phyloP scores from a whole-genome alignment of 805 yeast species.

The Candida easanensis region DNA sequence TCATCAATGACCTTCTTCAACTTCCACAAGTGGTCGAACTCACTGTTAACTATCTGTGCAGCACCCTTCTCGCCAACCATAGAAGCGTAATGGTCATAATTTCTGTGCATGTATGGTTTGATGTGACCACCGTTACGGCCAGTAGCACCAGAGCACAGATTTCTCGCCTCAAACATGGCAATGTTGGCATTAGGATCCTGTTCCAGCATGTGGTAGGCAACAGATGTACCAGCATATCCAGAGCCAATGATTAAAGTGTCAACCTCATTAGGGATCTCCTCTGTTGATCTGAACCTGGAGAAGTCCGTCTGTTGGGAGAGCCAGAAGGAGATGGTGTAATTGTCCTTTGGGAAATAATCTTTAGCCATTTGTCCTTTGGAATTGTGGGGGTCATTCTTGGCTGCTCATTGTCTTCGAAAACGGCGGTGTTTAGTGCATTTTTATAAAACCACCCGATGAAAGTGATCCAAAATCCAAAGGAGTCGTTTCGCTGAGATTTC shows the following conservation, averaged over 20 bases:
- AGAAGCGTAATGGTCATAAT: slow-evolving; percentile 9
- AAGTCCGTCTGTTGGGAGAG: slow-evolving; percentile 17
- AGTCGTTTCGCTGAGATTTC: no score
- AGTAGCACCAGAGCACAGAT: slow-evolving; percentile 41
- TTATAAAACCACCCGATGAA: no score
- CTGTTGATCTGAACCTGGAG: slow-evolving; percentile 16
- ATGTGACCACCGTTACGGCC: slow-evolving; percentile 51
- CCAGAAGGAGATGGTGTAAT: slow-evolving; percentile 22
- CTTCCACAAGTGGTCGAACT: slow-evolving; percentile 33
- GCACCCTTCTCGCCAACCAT: slow-evolving; percentile 25
- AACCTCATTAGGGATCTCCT: slow-evolving; percentile 32
- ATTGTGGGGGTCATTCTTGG: no score
- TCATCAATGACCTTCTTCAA: slow-evolving; percentile 33
- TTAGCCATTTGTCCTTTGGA: neutral
- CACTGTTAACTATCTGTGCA: slow-evolving; percentile 37
- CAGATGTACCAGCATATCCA: slow-evolving; percentile 45
- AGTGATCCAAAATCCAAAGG: no score
- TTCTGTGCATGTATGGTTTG: slow-evolving; percentile 32
- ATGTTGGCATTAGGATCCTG: slow-evolving; percentile 25
- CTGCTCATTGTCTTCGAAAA: no score
- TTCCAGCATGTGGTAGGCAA: slow-evolving; percentile 34
- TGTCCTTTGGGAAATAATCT: slow-evolving; percentile 17
- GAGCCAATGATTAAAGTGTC: slow-evolving; percentile 44
- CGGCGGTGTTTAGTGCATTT: no score
- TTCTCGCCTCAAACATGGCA: slow-evolving; percentile 41